Percentiles rank a stretch among this genome's conserved stretches.
Evolutionary conservation across 148 eudicot species (phyloP).

Genomic region (Nepenthes mirabilis): DNA sequence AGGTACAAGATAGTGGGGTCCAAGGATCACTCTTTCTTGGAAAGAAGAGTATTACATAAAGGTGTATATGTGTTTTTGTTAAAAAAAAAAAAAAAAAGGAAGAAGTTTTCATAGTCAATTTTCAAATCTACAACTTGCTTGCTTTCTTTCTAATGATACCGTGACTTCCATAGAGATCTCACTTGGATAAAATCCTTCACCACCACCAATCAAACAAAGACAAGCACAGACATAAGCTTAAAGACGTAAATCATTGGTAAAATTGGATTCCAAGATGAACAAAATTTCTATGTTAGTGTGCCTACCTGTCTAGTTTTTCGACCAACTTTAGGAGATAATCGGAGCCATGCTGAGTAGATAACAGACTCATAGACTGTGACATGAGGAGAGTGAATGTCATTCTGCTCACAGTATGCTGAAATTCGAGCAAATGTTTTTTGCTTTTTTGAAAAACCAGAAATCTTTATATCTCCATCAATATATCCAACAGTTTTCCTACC

Average conservation of each 20-base stretch:
- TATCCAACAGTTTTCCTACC: constrained; percentile 37
- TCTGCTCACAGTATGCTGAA: constrained; percentile 5
- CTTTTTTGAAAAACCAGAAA: constrained; percentile 47
- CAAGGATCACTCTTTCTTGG: too few species aligned
- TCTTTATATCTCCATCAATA: constrained; percentile 33
- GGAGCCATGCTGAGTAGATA: constrained; percentile 48
- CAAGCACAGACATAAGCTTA: too few species aligned
- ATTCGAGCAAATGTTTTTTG: constrained; percentile 53
- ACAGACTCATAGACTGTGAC: constrained; percentile 43
- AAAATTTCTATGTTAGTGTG: constrained; percentile 6
- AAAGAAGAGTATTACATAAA: too few species aligned
- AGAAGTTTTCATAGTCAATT: too few species aligned
- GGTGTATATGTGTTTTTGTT: too few species aligned
- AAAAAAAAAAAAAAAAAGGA: too few species aligned
- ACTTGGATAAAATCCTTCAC: too few species aligned
- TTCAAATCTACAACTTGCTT: too few species aligned
- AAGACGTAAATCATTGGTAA: not conserved
- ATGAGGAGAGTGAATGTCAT: constrained; percentile 7
- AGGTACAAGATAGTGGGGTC: too few species aligned
- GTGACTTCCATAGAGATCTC: too few species aligned
- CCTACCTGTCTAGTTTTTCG: not conserved
- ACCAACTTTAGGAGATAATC: constrained; percentile 26
- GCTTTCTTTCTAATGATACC: too few species aligned
- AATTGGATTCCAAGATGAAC: not conserved
- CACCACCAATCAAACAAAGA: too few species aligned